Percentiles rank a stretch among this genome's conserved stretches.
Evolutionary conservation across 2,329 filamentous ascomycete genomes (phyloP).

Genomic region (Colletotrichum sp.): DNA sequence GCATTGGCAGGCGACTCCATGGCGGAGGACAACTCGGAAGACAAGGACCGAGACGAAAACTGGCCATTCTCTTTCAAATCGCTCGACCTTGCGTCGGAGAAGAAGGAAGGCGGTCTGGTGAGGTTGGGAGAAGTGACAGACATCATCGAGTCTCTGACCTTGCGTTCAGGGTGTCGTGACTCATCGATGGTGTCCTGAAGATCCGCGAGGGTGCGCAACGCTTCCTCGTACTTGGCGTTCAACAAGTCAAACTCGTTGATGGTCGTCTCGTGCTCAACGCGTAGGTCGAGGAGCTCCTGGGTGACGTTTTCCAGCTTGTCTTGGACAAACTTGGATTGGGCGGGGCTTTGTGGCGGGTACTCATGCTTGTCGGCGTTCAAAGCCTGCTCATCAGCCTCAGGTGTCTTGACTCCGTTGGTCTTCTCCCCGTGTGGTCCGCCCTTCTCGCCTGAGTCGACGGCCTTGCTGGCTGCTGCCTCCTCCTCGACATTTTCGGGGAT

Average conservation of each 20-base stretch:
- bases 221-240: constrained; percentile 88
- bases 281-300: constrained; percentile 89
- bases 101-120: constrained; percentile 79
- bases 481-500: constrained; percentile 61
- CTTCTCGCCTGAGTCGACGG: constrained; percentile 30
- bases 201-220: constrained; percentile 80
- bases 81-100: constrained; percentile 77
- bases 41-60: constrained; percentile 86
- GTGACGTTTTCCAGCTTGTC: constrained; percentile 93
- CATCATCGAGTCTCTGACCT: constrained; percentile 59
- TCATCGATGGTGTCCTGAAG: constrained; percentile 88
- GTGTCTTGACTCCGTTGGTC: neutral
- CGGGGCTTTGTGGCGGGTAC: constrained; percentile 68
- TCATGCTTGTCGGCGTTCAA: constrained; percentile 28
- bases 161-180: constrained; percentile 65
- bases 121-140: constrained; percentile 56
- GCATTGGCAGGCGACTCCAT: constrained; percentile 74
- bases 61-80: constrained; percentile 71
- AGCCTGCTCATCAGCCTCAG: constrained; percentile 17
- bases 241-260: constrained; percentile 82
- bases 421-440: constrained; percentile 22
- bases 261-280: constrained; percentile 87
- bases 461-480: constrained; percentile 25
- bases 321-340: constrained; percentile 83
- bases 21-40: constrained; percentile 90